Percentiles rank a stretch among this genome's conserved stretches.
These are phyloP conservation scores for Immersiella caudata DNA, from an alignment of 495 filamentous ascomycete species.

Conservation along the genomic window DNA sequence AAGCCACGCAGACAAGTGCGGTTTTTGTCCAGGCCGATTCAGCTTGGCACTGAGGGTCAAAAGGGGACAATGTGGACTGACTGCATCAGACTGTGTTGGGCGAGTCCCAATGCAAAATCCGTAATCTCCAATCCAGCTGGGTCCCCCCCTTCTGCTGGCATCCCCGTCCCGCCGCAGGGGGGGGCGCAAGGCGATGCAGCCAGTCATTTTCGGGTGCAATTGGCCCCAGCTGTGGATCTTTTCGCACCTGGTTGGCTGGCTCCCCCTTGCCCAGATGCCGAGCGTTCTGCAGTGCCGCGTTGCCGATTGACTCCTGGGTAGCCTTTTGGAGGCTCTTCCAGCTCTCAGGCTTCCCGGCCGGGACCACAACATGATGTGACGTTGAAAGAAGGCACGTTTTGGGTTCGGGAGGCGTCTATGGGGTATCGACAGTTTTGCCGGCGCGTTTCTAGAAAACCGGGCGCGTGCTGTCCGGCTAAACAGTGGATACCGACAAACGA, in stretches of 20 bases:
- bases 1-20: background rate
- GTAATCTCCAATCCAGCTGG: conserved; percentile 3
- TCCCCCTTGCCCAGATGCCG: background rate
- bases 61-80: background rate
- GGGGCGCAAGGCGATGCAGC: background rate
- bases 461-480: background rate
- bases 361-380: background rate
- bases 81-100: background rate
- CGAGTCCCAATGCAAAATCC: background rate
- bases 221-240: background rate
- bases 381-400: background rate
- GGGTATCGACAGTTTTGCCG: background rate
- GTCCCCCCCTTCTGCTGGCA: conserved; percentile 1
- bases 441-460: background rate
- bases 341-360: background rate
- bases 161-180: conserved; percentile 8
- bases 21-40: conserved; percentile 5
- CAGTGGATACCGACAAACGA: background rate
- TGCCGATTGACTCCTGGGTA: background rate
- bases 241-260: conserved; percentile 1
- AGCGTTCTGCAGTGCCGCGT: background rate
- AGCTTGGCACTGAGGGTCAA: conserved; percentile 6
- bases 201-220: background rate
- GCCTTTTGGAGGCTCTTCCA: background rate
- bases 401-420: background rate